Base-by-base conservation (phyloP, 2,329 filamentous ascomycete species). In the Penicillium sp. region DNA sequence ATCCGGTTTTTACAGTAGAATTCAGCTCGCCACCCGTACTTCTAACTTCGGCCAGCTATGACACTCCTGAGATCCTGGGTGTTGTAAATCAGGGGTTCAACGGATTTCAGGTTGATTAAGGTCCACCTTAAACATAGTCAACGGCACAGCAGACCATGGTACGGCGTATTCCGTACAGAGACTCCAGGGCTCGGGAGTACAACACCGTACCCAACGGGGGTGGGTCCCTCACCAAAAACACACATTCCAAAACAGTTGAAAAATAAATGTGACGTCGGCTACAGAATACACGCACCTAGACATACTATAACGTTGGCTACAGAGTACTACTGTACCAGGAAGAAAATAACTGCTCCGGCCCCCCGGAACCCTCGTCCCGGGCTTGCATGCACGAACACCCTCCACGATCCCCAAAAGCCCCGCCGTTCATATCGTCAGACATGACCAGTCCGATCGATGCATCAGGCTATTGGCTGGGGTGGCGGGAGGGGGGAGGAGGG, bases 401-500 rank as follows among this genome's bases (percentile, higher is more conserved):
- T 47, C 52, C 56, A 45, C 51, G 35, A 54, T 50, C 44, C 44
- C 50, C n/a, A 48, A 50, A 50, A 27, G 63, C 63, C 63, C 63
- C 63, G 63, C 61, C 61, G 63, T 65, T 66, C 64, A 63, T 65
- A 55, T 62, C 59, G 57, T 61, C 62, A 57, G 54, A 59, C 50
- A 51, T 65, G 59, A 64, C 60, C 60, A 59, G 59, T 64, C 57
- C 46, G 49, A 58, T 58, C 45, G 52, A 44, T 35, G 42, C 53
- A 59, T 43, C 29, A 7, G 9, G 19, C 54, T 27, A 63, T 64
- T 64, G 62, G 63, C 23, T 21, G 33, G 44, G 37, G 42, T 35
- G 39, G 54, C 59, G 54, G 57, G 51, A 27, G 31, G 46, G 49
- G 21, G 48, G 29, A 49, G 57, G 51, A 27, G 31, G 46, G 49